Evolutionary conservation across 176 grass and related monocot genomes (phyloP).

Genomic region (Zizania latifolia): DNA sequence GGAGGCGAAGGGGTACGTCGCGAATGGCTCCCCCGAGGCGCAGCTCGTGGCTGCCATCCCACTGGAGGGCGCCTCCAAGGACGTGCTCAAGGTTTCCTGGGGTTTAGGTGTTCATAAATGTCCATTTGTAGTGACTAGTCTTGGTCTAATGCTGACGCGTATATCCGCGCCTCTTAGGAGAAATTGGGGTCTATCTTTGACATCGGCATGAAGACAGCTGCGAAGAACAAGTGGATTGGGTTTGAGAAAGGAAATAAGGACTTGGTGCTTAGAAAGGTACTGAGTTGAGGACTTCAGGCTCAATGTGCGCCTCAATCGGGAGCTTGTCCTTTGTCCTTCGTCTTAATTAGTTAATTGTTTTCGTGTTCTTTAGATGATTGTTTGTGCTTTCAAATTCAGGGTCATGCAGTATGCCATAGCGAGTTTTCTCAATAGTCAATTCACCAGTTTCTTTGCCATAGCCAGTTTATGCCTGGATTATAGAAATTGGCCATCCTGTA

Average conservation of each 20-base stretch:
- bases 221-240: slow-evolving; percentile 64
- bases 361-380: background rate
- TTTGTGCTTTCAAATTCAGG: background rate
- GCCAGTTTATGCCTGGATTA: background rate
- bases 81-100: slow-evolving; percentile 46
- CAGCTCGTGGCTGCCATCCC: slow-evolving; percentile 61
- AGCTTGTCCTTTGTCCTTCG: background rate
- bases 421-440: background rate
- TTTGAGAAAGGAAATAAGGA: slow-evolving; percentile 58
- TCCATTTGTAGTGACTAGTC: too few relatives aligned
- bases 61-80: slow-evolving; percentile 50
- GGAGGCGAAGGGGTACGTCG: slow-evolving; percentile 71
- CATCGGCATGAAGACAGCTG: slow-evolving; percentile 50
- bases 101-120: background rate
- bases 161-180: slow-evolving; percentile 32
- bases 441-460: background rate
- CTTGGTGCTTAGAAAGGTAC: slow-evolving; percentile 55
- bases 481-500: background rate
- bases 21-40: slow-evolving; percentile 62
- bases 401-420: background rate
- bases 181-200: slow-evolving; percentile 48
- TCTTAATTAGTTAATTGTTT: background rate
- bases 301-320: background rate
- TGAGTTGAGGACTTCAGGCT: background rate
- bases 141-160: slow-evolving; percentile 9